Percentiles rank a stretch among this genome's conserved stretches.
Conservation (phyloP, 2,329 filamentous ascomycete species). For the Pseudomassariella vexata region DNA sequence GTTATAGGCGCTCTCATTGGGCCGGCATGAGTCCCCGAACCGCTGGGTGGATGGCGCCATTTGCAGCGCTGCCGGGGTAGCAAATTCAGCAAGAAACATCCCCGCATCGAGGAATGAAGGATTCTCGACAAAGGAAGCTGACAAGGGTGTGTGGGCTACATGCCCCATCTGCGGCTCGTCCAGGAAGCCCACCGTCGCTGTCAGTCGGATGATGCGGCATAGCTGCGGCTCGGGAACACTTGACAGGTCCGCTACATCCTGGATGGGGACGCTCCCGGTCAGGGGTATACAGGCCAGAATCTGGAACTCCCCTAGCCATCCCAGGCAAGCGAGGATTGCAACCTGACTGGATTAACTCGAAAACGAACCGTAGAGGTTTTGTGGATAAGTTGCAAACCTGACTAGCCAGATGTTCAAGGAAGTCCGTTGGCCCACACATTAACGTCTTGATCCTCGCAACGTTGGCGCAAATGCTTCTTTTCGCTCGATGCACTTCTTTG, state of each 20-base stretch:
- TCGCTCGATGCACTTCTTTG: no score
- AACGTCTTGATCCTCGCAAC: no score
- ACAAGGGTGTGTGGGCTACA: slow-evolving; percentile 32
- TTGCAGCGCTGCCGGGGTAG: slow-evolving; percentile 27
- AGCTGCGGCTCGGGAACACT: slow-evolving; percentile 31
- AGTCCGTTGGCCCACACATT: background rate
- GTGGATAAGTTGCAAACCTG: slow-evolving; percentile 1
- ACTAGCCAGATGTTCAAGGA: background rate
- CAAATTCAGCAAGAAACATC: slow-evolving; percentile 30
- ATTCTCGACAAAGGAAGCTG: slow-evolving; percentile 28
- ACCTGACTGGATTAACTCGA: slow-evolving; percentile 3
- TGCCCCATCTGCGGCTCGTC: slow-evolving; percentile 22
- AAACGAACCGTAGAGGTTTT: background rate
- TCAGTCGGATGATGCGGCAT: slow-evolving; percentile 27
- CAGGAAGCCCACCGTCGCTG: slow-evolving; percentile 28
- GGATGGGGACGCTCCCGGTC: slow-evolving; percentile 23
- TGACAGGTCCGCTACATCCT: slow-evolving; percentile 35
- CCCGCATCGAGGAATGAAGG: slow-evolving; percentile 28
- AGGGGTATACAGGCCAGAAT: slow-evolving; percentile 38
- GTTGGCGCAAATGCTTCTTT: no score
- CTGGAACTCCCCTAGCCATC: slow-evolving; percentile 38
- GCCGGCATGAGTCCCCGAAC: background rate
- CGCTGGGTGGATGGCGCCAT: slow-evolving; percentile 22
- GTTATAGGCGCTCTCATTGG: background rate
- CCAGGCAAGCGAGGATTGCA: slow-evolving; percentile 24